Base-by-base conservation (phyloP, 768 basidiomycete genomes). In the Leccinum longicurvipes region DNA sequence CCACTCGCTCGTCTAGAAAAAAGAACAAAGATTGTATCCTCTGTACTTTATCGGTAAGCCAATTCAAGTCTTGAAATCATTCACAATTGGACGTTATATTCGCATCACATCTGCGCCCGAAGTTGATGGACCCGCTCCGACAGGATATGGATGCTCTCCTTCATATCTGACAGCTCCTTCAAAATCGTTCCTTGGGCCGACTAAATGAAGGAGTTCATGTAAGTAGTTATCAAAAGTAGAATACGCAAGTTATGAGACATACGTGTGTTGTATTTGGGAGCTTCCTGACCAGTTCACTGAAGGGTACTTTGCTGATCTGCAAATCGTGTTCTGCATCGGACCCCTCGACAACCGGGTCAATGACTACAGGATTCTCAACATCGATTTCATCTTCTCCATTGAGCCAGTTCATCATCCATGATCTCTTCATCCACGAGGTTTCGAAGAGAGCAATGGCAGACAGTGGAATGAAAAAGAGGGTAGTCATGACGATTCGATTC, bases 391-490 rank as follows among this genome's bases (percentile, higher is more conserved):
- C 82, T 23, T 77, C 70, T 42, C 80, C 76, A 15, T 72, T 67
- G 57, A 92, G 78, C 87, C 91, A 89, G 54, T 77, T 80, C 34
- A 80, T 78, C 67, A 90, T 72, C 87, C 89, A 91, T 9, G 68
- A 72, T 59, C 82, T 78, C 59, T 79, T 82, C 47, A 78, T 67
- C 10, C 77, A 76, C 1, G 89, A 79, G 1, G 66, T 63, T 73
- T 97, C 95, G 63, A 77, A 88, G 31, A 94, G 63, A 0, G 92
- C 89, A 59, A 97, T 89, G 15, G 79, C 50, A 4, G 78, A 74
- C 28, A 97, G 76, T 3, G 93, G 93, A 51, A 93, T 57, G 72
- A 86, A 88, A 77, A 98, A 96, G n/a, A 96, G 57, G 42, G 79
- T 61, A 23, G 74, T 72, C 94, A 98, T 96, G 52, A 91, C 78